Conservation (phyloP, 2,329 filamentous ascomycete genomes). For the Cercospora sp. region DNA sequence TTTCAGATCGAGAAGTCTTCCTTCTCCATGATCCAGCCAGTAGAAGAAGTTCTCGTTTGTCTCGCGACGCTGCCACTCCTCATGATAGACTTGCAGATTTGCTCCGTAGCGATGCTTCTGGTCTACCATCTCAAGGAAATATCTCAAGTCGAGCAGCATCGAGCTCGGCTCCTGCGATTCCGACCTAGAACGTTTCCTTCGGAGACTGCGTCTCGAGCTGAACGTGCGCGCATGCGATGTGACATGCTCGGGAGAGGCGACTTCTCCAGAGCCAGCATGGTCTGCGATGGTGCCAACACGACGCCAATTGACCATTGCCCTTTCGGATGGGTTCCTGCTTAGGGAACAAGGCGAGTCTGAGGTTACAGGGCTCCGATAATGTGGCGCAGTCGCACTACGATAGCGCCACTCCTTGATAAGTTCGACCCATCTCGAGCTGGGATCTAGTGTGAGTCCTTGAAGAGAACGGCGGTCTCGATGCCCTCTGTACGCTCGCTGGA, state of each 20-base stretch:
- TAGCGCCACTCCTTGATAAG: slow-evolving; percentile 47
- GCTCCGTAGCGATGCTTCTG: slow-evolving; percentile 82
- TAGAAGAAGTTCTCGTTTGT: slow-evolving; percentile 88
- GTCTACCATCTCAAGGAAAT: slow-evolving; percentile 73
- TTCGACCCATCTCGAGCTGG: slow-evolving; percentile 69
- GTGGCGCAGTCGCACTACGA: slow-evolving; percentile 30
- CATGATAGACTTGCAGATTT: slow-evolving; percentile 78
- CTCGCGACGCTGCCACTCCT: slow-evolving; percentile 73
- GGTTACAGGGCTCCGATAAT: slow-evolving; percentile 9
- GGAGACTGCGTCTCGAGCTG: slow-evolving; percentile 51
- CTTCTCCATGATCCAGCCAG: slow-evolving; percentile 79
- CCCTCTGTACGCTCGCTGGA: slow-evolving; percentile 68
- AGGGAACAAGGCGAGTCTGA: not conserved
- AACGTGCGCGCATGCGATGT: slow-evolving; percentile 40
- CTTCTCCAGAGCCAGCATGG: slow-evolving; percentile 72
- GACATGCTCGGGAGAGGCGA: slow-evolving; percentile 40
- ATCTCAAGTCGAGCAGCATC: slow-evolving; percentile 79
- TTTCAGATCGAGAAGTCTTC: slow-evolving; percentile 66
- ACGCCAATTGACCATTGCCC: slow-evolving; percentile 69
- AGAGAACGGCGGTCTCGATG: slow-evolving; percentile 73
- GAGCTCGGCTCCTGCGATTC: slow-evolving; percentile 52
- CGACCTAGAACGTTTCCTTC: slow-evolving; percentile 48
- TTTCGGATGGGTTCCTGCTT: slow-evolving; percentile 16
- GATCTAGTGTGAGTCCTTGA: slow-evolving; percentile 66
- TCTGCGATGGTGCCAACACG: slow-evolving; percentile 69